A percentile compares a stretch with the other conserved stretches of the same genome.
These are phyloP conservation scores for Akanthomyces uredinophilus DNA, from an alignment of 2,329 filamentous ascomycete species.

Conservation along the genomic window DNA sequence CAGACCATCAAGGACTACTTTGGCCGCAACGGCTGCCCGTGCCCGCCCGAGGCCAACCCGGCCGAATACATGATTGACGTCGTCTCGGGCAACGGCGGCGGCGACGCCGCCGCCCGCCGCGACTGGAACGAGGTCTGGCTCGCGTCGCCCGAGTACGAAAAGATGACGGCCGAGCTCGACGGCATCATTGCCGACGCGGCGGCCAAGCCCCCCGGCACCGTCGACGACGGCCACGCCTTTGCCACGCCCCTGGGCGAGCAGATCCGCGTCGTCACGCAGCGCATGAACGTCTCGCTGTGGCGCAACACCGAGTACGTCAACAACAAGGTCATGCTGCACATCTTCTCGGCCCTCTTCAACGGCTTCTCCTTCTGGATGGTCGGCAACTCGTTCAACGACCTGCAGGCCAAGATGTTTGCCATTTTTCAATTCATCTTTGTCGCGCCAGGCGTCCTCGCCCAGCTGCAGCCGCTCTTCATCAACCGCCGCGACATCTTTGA, in stretches of 20 bases:
- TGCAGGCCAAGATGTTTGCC: conserved; percentile 53
- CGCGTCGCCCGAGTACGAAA: conserved; percentile 54
- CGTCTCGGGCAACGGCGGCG: conserved; percentile 41
- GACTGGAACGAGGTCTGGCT: conserved; percentile 70
- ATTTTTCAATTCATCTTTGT: conserved; percentile 62
- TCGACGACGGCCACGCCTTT: conserved; percentile 60
- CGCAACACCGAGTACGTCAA: conserved; percentile 63
- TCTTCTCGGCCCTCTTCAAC: conserved; percentile 52
- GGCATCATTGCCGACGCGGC: conserved; percentile 53
- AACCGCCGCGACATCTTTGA: conserved; percentile 53
- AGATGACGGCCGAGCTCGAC: conserved; percentile 58
- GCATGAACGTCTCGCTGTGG: conserved; percentile 58
- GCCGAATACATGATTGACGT: conserved; percentile 71
- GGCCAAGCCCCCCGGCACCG: conserved; percentile 34
- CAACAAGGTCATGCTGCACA: conserved; percentile 56
- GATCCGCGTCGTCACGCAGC: conserved; percentile 56
- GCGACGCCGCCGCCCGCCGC: conserved; percentile 27
- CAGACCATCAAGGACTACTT: conserved; percentile 58
- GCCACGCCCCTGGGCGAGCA: conserved; percentile 63
- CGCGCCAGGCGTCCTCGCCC: conserved; percentile 51
- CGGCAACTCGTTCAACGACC: conserved; percentile 42
- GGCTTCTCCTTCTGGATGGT: conserved; percentile 60
- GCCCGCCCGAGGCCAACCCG: conserved; percentile 59
- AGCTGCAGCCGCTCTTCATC: conserved; percentile 56
- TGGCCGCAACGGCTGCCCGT: conserved; percentile 58